A percentile compares a stretch with the other conserved stretches of the same genome.
Evolutionary conservation across 176 grass and related monocot species (phyloP).

Genomic region (Typha latifolia): DNA sequence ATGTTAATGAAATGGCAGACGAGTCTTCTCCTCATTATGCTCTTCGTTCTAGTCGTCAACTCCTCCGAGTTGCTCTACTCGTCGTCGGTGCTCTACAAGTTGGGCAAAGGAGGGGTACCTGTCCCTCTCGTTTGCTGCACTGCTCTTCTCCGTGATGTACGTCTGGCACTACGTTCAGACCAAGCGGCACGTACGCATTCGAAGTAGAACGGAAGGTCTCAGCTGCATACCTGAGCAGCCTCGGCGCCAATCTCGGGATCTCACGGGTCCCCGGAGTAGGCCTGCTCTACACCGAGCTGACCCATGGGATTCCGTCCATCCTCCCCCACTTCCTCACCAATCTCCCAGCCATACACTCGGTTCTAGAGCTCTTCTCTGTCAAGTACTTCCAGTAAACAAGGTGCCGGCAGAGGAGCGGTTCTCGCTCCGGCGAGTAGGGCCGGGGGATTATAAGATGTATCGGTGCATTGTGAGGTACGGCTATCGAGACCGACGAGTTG

Average conservation of each 20-base stretch:
- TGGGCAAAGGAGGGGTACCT: slow-evolving; percentile 58
- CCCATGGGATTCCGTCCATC: slow-evolving; percentile 58
- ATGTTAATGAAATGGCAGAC: slow-evolving; percentile 82
- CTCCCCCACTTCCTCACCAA: slow-evolving; percentile 52
- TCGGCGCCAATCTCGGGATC: slow-evolving; percentile 21
- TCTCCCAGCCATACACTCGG: slow-evolving; percentile 50
- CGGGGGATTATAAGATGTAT: slow-evolving; percentile 41
- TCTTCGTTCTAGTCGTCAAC: slow-evolving; percentile 43
- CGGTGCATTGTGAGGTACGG: slow-evolving; percentile 60
- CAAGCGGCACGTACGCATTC: slow-evolving; percentile 19
- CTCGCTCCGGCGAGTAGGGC: slow-evolving; percentile 42
- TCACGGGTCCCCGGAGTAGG: slow-evolving; percentile 45
- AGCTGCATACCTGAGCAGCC: slow-evolving; percentile 13
- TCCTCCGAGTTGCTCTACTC: slow-evolving; percentile 50
- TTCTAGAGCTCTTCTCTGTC: slow-evolving; percentile 65
- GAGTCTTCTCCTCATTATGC: slow-evolving; percentile 21
- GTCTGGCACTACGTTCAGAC: slow-evolving; percentile 34
- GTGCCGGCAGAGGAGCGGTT: slow-evolving; percentile 42
- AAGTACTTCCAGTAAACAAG: slow-evolving; percentile 57
- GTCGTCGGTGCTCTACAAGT: slow-evolving; percentile 51
- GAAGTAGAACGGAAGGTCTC: slow-evolving; percentile 30
- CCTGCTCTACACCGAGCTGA: slow-evolving; percentile 56
- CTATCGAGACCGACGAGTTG: slow-evolving; percentile 37
- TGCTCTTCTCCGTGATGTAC: slow-evolving; percentile 29
- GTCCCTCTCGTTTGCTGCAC: slow-evolving; percentile 25